Evolutionary conservation across 2,329 filamentous ascomycete species (phyloP), one percentile per base, ranked within the genome.

Genomic region (Aspergillus terreus): DNA sequence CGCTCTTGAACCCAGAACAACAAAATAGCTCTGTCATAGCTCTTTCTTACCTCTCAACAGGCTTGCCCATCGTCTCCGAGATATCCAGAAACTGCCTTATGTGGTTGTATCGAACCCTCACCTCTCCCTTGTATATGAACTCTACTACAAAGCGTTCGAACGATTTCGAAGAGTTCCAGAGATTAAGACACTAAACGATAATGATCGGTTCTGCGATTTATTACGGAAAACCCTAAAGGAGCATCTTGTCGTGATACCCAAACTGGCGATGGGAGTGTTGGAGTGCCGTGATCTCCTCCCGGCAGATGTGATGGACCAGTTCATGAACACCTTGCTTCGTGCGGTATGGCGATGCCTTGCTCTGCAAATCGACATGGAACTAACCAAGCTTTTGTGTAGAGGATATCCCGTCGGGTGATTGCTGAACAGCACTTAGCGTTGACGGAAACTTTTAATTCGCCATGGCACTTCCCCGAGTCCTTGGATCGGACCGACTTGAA

Each of bases 81-180:
- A 99, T 69, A 97, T 99, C 83, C 94, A 99, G 71, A 92, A 89
- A 57, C 79, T 99, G 38, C 94, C 94, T 15, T 99, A 96, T 68
- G 89, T 94, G 35, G 92, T 97, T 49, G 90, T 97, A 44, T 92
- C 89, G n/a, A 99, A 99, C 64, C 84, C 84, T 6, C 90, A 99
- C 70, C 88, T 99, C 56, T 90, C 88, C 67, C 86, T 95, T 59
- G 94, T 97, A 32, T 99, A 99, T 74, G 90, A 97, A 69, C 81
- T 96, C 6, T 99, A 99, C 77, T 95, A 96, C 74, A 85, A 86
- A 59, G 92, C 94, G n/a, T 99, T 99, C 63, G 94, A 99, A 68
- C 85, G 80, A 48, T 88, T 97, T 58, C 88, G 94, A 44, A 87
- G 87, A 59, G 78, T 96, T 38, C 85, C 86, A 46, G 90, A 96